Conservation (phyloP, 73 alveolate genomes). For the Paramecium tetraurelia region DNA sequence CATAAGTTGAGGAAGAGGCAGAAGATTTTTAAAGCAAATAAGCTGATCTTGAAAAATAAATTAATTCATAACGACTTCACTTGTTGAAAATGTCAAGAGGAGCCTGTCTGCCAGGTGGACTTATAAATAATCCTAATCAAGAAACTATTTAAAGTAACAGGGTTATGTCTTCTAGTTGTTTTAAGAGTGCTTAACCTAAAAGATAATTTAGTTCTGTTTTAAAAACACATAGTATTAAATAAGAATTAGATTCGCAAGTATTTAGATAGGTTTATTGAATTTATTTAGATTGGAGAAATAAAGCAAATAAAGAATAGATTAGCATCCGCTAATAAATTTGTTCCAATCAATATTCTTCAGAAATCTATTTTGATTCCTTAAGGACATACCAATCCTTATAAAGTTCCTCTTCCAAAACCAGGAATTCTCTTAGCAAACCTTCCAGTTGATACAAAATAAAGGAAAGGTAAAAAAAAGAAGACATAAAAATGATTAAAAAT, state of each 20-base stretch:
- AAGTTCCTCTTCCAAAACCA: conserved; percentile 31
- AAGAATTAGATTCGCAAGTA: not conserved
- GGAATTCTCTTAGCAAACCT: not conserved
- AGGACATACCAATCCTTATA: conserved; percentile 25
- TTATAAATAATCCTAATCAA: not conserved
- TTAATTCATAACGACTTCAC: not conserved
- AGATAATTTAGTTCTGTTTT: not conserved
- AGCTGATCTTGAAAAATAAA: conserved; percentile 18
- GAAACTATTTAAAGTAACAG: not conserved
- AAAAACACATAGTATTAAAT: conserved; percentile 19
- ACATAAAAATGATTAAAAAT: not conserved
- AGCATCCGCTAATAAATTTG: conserved; percentile 33
- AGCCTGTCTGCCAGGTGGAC: conserved; percentile 26
- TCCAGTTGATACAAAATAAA: not conserved
- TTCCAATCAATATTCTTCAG: not conserved
- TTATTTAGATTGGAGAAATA: conserved; percentile 2
- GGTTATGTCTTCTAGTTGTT: not conserved
- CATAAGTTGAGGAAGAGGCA: conserved; percentile 29
- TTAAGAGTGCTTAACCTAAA: not conserved
- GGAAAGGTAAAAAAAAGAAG: not conserved
- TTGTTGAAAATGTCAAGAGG: conserved; percentile 18
- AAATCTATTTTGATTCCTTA: conserved; percentile 23
- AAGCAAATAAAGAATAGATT: not conserved
- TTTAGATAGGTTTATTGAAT: not conserved
- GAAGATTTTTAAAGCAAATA: conserved; percentile 24